phyloP scores from a whole-genome alignment of 139 green algal genomes.

The Chlorella sp. region DNA sequence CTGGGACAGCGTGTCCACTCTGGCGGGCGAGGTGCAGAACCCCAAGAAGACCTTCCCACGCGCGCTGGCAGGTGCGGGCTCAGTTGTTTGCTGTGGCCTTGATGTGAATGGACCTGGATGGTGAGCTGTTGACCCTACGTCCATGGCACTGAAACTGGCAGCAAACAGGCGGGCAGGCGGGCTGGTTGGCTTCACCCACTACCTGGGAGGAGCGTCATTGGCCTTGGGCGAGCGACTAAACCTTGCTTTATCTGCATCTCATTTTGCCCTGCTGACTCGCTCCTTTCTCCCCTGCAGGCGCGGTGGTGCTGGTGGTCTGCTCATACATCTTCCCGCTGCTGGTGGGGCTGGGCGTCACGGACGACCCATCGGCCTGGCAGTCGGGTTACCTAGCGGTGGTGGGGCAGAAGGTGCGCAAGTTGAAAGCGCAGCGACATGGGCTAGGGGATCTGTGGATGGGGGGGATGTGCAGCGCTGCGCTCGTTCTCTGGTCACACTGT shows the following conservation, averaged over 20 bases:
- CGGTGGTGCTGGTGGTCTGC: constrained; percentile 75
- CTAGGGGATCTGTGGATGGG: background rate
- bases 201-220: too few species aligned
- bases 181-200: background rate
- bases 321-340: constrained; percentile 84
- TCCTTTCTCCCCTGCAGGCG: background rate
- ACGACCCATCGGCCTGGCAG: constrained; percentile 67
- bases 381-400: constrained; percentile 88
- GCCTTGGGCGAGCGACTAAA: too few species aligned
- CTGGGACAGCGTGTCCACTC: constrained; percentile 88
- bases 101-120: too few species aligned
- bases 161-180: background rate
- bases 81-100: constrained; percentile 56
- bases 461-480: too few species aligned
- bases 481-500: too few species aligned
- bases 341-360: constrained; percentile 77
- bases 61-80: constrained; percentile 67
- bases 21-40: constrained; percentile 90
- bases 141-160: background rate
- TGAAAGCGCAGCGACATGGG: background rate
- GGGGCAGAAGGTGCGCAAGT: constrained; percentile 64
- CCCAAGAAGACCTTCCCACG: constrained; percentile 81
- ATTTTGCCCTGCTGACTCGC: background rate
- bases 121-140: constrained; percentile 1
- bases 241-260: background rate